Percentiles rank a stretch among this genome's conserved stretches.
These are phyloP conservation scores for Scolecobasidium constrictum DNA, from an alignment of 2,329 filamentous ascomycete genomes.

Conservation along the genomic window DNA sequence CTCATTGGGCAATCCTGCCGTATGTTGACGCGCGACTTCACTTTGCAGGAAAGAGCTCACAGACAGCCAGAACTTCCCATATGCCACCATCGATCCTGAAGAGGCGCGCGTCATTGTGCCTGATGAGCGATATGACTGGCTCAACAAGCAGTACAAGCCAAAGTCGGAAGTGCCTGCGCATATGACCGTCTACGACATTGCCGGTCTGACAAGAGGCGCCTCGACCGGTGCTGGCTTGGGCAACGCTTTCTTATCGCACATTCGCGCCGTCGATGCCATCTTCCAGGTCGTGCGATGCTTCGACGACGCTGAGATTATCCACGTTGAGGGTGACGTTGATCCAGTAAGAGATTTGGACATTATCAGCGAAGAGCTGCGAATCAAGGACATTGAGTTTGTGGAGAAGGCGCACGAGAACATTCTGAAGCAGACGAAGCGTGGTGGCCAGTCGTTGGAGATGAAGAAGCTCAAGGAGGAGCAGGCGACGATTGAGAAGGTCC, in stretches of 20 bases:
- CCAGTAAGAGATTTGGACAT: slow-evolving; percentile 89
- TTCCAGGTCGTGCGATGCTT: slow-evolving; percentile 96
- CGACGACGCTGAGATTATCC: slow-evolving; percentile 98
- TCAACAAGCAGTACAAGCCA: slow-evolving; percentile 92
- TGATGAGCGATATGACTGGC: slow-evolving; percentile 92
- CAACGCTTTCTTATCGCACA: slow-evolving; percentile 97
- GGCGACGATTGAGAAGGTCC: slow-evolving; percentile 81
- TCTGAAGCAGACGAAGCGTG: slow-evolving; percentile 88
- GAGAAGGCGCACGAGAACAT: slow-evolving; percentile 90
- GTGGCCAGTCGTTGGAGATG: slow-evolving; percentile 91
- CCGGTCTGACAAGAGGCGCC: slow-evolving; percentile 87
- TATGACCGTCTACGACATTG: slow-evolving; percentile 97
- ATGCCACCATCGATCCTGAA: slow-evolving; percentile 97
- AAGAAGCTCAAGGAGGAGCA: slow-evolving; percentile 96
- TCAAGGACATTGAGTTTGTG: slow-evolving; percentile 98
- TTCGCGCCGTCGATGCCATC: slow-evolving; percentile 94
- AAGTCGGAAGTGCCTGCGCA: slow-evolving; percentile 96
- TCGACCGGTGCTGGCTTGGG: slow-evolving; percentile 96
- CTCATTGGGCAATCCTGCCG: slow-evolving; percentile 90
- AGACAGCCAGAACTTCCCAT: slow-evolving; percentile 72
- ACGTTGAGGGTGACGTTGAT: slow-evolving; percentile 98
- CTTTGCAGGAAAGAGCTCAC: not conserved
- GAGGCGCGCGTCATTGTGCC: slow-evolving; percentile 96
- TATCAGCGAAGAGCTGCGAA: slow-evolving; percentile 88
- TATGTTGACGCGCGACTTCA: slow-evolving; percentile 36